phyloP scores from a whole-genome alignment of 768 basidiomycete species.

The Boletus huronensis region DNA sequence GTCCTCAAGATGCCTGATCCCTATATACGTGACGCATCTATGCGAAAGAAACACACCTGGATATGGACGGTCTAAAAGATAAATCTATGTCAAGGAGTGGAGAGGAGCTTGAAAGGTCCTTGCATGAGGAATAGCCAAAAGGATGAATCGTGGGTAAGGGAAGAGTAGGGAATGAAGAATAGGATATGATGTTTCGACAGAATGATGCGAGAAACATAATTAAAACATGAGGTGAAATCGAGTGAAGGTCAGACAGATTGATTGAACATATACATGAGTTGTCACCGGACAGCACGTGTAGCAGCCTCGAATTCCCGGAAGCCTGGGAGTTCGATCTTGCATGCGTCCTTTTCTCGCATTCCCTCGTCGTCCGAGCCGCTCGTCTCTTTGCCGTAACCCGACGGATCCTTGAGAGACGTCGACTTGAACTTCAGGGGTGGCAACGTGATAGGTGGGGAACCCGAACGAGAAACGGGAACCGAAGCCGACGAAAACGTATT shows the following conservation, averaged over 20 bases:
- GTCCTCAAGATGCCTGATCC: constrained; percentile 35
- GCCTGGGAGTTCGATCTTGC: constrained; percentile 52
- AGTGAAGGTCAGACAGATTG: neutral
- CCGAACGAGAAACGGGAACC: constrained; percentile 57
- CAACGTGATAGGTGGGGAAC: constrained; percentile 67
- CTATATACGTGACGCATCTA: constrained; percentile 33
- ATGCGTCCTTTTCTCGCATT: constrained; percentile 15
- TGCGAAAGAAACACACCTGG: constrained; percentile 12
- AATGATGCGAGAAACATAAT: constrained; percentile 6
- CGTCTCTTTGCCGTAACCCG: constrained; percentile 19
- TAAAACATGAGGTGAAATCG: neutral
- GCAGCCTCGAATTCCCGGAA: constrained; percentile 66
- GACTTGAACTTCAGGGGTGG: constrained; percentile 59
- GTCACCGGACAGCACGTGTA: constrained; percentile 21
- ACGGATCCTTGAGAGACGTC: constrained; percentile 10
- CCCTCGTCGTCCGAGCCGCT: constrained; percentile 21
- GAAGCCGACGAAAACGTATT: constrained; percentile 20
- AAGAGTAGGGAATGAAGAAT: constrained; percentile 8
- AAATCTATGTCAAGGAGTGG: constrained; percentile 21
- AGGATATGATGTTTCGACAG: constrained; percentile 19
- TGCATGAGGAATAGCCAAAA: constrained; percentile 8
- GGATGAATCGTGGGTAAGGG: constrained; percentile 4
- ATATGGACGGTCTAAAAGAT: constrained; percentile 19
- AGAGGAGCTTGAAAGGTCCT: constrained; percentile 1
- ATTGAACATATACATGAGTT: constrained; percentile 2